Percentiles rank a stretch among this genome's conserved stretches.
phyloP scores from a whole-genome alignment of 176 grass and related monocot genomes.

The Dendrocalamus sinicus region DNA sequence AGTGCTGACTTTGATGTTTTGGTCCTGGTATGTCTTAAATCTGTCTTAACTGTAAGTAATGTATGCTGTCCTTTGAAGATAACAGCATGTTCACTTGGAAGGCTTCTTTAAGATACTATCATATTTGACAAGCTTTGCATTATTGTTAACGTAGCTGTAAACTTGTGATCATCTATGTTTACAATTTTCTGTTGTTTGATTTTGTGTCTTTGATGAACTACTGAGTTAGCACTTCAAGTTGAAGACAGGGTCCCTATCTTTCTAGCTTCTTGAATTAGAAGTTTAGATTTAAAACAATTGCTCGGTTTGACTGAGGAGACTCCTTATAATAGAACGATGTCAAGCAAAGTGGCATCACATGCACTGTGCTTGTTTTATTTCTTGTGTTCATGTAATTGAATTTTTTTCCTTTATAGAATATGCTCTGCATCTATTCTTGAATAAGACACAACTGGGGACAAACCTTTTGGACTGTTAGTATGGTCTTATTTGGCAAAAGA shows the following conservation, averaged over 20 bases:
- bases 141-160: constrained; percentile 7
- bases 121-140: not conserved
- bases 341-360: not conserved
- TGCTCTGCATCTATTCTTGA: not conserved
- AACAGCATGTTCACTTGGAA: constrained; percentile 1
- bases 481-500: not conserved
- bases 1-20: constrained; percentile 60
- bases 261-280: not conserved
- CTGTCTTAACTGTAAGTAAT: not conserved
- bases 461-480: not conserved
- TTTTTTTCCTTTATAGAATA: not conserved
- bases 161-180: not conserved
- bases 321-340: not conserved
- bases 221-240: constrained; percentile 26
- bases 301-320: not conserved
- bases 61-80: not conserved
- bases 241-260: not conserved
- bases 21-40: constrained; percentile 58
- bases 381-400: not conserved
- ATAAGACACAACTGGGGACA: not conserved
- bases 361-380: not conserved
- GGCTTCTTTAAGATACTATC: constrained; percentile 6
- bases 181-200: not conserved
- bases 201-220: constrained; percentile 5
- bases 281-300: constrained; percentile 1